Evolutionary conservation across 2,329 filamentous ascomycete species (phyloP), one percentile per base, ranked within the genome.

Genomic region (Neonectria ditissima): DNA sequence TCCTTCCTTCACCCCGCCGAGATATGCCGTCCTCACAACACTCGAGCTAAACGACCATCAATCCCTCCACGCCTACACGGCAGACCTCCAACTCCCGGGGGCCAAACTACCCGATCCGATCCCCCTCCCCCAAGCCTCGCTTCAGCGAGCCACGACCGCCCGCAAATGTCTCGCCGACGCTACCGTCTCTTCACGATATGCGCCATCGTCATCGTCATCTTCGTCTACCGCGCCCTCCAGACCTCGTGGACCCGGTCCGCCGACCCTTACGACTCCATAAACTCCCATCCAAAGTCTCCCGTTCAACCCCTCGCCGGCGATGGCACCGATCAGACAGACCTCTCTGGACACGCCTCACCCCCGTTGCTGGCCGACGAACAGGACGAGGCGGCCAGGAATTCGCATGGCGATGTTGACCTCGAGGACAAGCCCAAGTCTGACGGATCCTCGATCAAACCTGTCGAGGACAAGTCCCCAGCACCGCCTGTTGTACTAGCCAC

Each of bases 111-210:
- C 48, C 26, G 28, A 50, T 30, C 26, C 37, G 26, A 45, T 37
- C 39, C 11, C 30, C 8, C 52, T 28, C 39, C 16, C 30, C 8
- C 52, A 59, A 74, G 70, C 53, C 70, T 74, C 70, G 69, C 70
- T 47, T 61, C 57, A 65, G 70, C 71, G 73, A 74, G 69, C 68
- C 53, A 63, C 65, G 53, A 65, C 52, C 55, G 45, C 50, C 61
- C 55, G 63, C 44, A 69, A 69, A 77, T 72, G 71, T 88, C 91
- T 84, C 86, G 89, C 55, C 82, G 89, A 70, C 82, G 88, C 74
- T 90, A 90, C 73, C 85, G 89, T 63, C 80, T 89, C 61, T 88
- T 90, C 65, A 75, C 87, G 34, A 74, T 87, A 65, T 84, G 84
- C 69, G 83, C 87, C 58, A 77, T 86, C 65, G 75, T 89, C 60